Evolutionary conservation across 768 basidiomycete genomes (phyloP), one percentile per base, ranked within the genome.

Genomic region (Lactarius sanguifluus): DNA sequence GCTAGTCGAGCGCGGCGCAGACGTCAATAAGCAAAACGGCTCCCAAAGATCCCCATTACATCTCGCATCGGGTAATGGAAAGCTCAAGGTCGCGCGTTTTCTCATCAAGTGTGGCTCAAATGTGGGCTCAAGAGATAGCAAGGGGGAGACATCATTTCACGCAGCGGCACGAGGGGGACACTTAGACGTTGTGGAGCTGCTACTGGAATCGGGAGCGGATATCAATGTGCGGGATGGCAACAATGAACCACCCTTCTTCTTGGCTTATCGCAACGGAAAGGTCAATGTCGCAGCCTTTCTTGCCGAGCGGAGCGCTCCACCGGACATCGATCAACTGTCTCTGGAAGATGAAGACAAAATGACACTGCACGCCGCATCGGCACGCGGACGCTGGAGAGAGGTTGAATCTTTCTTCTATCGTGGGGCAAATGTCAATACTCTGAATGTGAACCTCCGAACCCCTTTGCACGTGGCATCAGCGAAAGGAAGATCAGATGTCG

Each of bases 171-270:
- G 1, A 32, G 8, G 23, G 15, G 64, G 54, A 0, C 30, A 43
- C 6, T 32, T 61, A 3, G 59, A 65, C 3, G 20, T 61, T 1
- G 41, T 61, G 10, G 25, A 36, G 28, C 12, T 65, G 23, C 38
- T 65, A n/a, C n/a, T 61, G 23, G 41, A 65, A 1, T 56, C 12
- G 0, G 59, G 64, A 6, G 64, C 59, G 6, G 54, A 61, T 56
- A 23, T 56, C 41, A 56, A 56, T 5, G 18, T 10, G 3, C 47
- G 50, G 15, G 52, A 54, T 20, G 1, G 5, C 28, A n/a, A 16
- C 2, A 5, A 54, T 8, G 6, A 54, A 43, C 32, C 2, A 1
- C 20, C 64, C 28, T 28, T 64, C 1, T 30, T 59, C 9, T 2
- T 64, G 13, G 64, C 64, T 4, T 23, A 2, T 16, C 23, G 7